Evolutionary conservation across 1,284 basidiomycete species (phyloP).

Genomic region (Stygiomarasmius scandens): DNA sequence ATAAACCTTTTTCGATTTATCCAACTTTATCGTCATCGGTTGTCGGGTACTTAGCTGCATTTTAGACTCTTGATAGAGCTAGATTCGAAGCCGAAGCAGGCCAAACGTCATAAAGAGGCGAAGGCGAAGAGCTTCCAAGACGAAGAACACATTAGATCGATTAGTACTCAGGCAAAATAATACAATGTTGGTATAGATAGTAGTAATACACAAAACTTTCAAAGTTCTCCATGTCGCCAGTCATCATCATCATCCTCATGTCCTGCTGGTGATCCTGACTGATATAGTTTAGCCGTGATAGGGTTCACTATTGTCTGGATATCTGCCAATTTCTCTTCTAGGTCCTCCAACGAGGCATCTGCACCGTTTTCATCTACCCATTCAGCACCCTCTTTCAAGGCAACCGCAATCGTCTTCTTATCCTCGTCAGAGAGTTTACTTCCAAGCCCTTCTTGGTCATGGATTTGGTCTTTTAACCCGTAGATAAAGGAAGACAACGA

Average conservation of each 20-base stretch:
- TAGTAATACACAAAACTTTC: no score
- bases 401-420: constrained; percentile 51
- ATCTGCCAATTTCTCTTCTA: constrained; percentile 34
- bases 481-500: constrained; percentile 76
- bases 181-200: no score
- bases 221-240: neutral
- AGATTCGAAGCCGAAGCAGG: no score
- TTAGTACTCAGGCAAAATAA: no score
- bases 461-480: constrained; percentile 72
- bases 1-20: no score
- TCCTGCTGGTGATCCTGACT: neutral
- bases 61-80: no score
- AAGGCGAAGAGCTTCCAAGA: no score
- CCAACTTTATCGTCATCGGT: no score
- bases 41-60: no score
- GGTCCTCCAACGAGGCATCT: constrained; percentile 30
- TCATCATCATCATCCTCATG: constrained; percentile 1
- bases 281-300: constrained; percentile 29
- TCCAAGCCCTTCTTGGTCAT: constrained; percentile 56
- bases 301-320: constrained; percentile 26
- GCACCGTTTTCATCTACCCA: constrained; percentile 32
- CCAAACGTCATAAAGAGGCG: no score
- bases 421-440: constrained; percentile 70
- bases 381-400: constrained; percentile 55
- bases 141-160: no score